Base-by-base conservation (phyloP, 176 grass and related monocot species). In the Pontederia paniculata region DNA sequence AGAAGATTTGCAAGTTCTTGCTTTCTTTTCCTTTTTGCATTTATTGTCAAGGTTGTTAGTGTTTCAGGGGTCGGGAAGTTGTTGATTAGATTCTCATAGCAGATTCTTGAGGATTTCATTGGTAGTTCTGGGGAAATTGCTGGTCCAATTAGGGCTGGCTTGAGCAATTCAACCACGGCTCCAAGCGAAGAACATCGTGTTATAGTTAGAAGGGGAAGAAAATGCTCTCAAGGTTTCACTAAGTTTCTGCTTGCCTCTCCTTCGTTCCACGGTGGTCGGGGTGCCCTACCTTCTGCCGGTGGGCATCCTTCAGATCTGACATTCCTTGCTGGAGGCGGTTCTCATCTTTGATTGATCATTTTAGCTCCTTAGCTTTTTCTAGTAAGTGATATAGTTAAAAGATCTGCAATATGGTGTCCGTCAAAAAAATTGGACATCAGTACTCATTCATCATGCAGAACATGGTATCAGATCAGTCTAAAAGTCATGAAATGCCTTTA, bases 221-320 rank as follows among this genome's bases (percentile, higher is more conserved):
- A 81, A 86, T 90, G 81, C 16, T 53, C 46, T 31, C 59, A 79
- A 20, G 18, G 48, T 10, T 82, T 78, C 82, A 74, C 82, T 82
- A 90, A 90, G 71, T 90, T 85, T 66, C 57, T 90, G n/a, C 86
- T 90, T 67, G 67, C 86, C 14, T 86, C 86, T 64, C 86, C 86
- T 73, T 81, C 86, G 73, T 90, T 90, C 66, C 86, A 90, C 78
- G 81, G 86, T 51, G 86, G 81, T 10, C 78, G 81, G 10, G 86
- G 86, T 78, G 86, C 86, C 78, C 86, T 90, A 76, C 86, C 86
- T 25, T 90, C 86, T 66, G 86, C 86, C 53, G 86, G 86, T 64
- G 86, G 86, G 75, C 86, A 90, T 85, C 86, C 86, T 76, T 84
- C 86, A 2, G 86, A 90, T 76, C 66, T 90, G 41, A 90, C 86